phyloP scores from a whole-genome alignment of 1,139 yeast genomes.

The Protomyces macrosporus region DNA sequence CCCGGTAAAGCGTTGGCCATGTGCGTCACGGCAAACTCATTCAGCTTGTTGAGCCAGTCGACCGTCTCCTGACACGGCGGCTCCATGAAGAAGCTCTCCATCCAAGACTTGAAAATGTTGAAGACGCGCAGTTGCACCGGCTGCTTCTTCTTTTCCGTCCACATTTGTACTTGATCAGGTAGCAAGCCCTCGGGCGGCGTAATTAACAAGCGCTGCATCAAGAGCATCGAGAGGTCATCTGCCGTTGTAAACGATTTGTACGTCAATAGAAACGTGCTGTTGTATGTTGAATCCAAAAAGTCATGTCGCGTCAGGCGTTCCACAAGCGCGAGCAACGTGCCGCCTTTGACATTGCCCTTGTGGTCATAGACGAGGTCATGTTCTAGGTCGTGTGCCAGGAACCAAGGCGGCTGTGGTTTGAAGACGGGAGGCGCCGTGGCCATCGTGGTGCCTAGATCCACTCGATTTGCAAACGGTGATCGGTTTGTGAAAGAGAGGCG shows the following conservation, averaged over 20 bases:
- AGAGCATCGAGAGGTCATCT: constrained; percentile 54
- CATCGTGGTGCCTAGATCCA: background rate
- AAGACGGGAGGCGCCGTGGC: background rate
- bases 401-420: constrained; percentile 57
- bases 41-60: constrained; percentile 41
- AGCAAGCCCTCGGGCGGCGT: constrained; percentile 86
- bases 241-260: constrained; percentile 74
- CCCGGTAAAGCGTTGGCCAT: constrained; percentile 30
- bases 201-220: constrained; percentile 62
- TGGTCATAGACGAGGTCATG: constrained; percentile 65
- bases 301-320: constrained; percentile 82
- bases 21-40: constrained; percentile 50
- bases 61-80: constrained; percentile 43
- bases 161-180: constrained; percentile 71
- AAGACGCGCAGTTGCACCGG: constrained; percentile 65
- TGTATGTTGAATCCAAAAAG: constrained; percentile 60
- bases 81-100: constrained; percentile 72
- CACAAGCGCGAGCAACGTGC: constrained; percentile 72
- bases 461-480: constrained; percentile 32
- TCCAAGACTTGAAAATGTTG: constrained; percentile 62
- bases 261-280: constrained; percentile 64
- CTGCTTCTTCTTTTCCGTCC: constrained; percentile 68
- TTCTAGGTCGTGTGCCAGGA: constrained; percentile 70
- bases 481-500: constrained; percentile 34
- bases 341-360: constrained; percentile 76